These are phyloP conservation scores for Elongisporangium senticosum DNA, from an alignment of 352 stramenopile species.

Conservation along the genomic window DNA sequence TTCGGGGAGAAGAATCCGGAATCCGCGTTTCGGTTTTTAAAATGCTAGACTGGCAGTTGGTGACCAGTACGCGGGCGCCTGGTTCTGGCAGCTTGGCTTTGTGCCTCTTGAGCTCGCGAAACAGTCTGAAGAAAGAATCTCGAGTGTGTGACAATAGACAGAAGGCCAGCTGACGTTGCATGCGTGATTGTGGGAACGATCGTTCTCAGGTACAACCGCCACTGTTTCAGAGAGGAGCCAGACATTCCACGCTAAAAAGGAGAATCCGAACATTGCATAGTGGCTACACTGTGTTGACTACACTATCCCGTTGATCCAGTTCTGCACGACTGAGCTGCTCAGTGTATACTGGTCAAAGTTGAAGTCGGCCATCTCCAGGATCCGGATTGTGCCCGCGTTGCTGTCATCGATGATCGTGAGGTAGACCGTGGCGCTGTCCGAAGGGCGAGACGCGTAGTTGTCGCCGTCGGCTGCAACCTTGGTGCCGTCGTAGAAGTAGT, in stretches of 20 bases:
- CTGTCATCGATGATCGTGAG: slow-evolving; percentile 56
- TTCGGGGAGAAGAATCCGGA: too few species aligned
- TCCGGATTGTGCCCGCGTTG: slow-evolving; percentile 45
- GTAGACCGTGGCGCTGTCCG: slow-evolving; percentile 35
- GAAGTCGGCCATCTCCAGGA: slow-evolving; percentile 47
- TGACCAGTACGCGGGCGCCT: too few species aligned
- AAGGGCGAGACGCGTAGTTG: slow-evolving; percentile 40
- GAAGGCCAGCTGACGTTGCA: background rate
- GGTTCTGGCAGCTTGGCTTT: too few species aligned
- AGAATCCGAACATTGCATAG: background rate
- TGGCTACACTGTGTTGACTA: background rate
- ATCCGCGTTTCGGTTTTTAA: background rate
- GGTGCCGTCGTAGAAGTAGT: slow-evolving; percentile 58
- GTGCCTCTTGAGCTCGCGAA: background rate
- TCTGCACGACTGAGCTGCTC: slow-evolving; percentile 3
- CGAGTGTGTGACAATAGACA: background rate
- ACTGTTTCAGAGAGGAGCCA: background rate
- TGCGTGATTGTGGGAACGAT: background rate
- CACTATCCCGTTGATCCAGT: slow-evolving; percentile 9
- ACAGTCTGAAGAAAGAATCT: background rate
- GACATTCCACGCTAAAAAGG: background rate
- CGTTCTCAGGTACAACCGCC: too few species aligned
- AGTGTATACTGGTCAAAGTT: slow-evolving; percentile 37
- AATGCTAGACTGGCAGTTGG: background rate
- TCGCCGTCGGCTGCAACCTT: slow-evolving; percentile 25